These are phyloP conservation scores for Hypoxylon sp. DNA, from an alignment of 2,329 filamentous ascomycete genomes.

Conservation along the genomic window DNA sequence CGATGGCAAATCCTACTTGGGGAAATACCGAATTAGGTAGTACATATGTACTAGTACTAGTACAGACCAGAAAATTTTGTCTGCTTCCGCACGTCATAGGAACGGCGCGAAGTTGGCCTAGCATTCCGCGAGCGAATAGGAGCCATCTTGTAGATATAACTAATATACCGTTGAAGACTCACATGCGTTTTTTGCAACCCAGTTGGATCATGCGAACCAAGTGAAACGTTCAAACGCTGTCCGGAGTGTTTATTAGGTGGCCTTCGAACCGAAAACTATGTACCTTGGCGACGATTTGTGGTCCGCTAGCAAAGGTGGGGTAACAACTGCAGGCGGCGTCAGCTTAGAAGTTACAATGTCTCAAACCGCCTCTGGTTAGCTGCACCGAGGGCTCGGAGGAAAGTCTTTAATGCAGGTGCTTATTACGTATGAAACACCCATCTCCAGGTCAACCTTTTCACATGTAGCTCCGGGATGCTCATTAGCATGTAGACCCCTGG, in stretches of 20 bases:
- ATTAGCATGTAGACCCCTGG: constrained; percentile 5
- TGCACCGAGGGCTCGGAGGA: constrained; percentile 16
- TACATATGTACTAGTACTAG: constrained; percentile 10
- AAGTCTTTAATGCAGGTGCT: not conserved
- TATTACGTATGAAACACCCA: constrained; percentile 11
- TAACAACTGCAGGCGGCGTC: constrained; percentile 33
- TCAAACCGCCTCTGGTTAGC: constrained; percentile 29
- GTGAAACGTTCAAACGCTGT: constrained; percentile 14
- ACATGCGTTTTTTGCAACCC: constrained; percentile 24
- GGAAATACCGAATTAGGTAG: constrained; percentile 24
- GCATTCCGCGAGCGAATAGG: constrained; percentile 35
- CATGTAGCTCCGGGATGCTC: not conserved
- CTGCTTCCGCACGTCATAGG: constrained; percentile 38
- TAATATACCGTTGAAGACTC: constrained; percentile 21
- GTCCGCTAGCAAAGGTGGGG: constrained; percentile 28
- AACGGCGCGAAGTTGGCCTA: constrained; percentile 27
- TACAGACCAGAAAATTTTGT: constrained; percentile 6
- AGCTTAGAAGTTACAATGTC: constrained; percentile 29
- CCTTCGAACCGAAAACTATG: not conserved
- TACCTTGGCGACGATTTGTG: constrained; percentile 4
- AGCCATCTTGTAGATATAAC: constrained; percentile 26
- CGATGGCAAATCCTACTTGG: constrained; percentile 22
- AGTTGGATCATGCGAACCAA: constrained; percentile 13
- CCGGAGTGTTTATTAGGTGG: constrained; percentile 10
- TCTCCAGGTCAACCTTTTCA: constrained; percentile 13